Evolutionary conservation across 352 stramenopile species (phyloP).

Genomic region (Globisporangium perplexum): DNA sequence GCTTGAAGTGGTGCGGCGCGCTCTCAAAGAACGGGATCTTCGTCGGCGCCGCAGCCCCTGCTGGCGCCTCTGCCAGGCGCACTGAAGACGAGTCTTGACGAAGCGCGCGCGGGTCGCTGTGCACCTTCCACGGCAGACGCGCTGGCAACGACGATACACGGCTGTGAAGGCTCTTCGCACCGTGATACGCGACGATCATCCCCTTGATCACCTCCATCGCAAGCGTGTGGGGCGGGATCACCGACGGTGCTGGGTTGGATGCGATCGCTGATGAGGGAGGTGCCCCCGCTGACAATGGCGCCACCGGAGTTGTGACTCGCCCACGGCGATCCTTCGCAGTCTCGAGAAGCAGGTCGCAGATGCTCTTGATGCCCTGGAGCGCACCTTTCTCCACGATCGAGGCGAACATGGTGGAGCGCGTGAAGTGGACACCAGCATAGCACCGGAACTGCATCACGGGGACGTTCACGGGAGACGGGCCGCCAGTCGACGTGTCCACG

Average conservation of each 20-base stretch:
- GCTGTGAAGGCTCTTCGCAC: constrained; percentile 20
- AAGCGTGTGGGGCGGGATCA: constrained; percentile 28
- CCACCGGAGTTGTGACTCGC: neutral
- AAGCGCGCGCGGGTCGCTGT: neutral
- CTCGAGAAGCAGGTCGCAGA: constrained; percentile 19
- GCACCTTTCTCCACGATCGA: constrained; percentile 21
- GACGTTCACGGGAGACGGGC: constrained; percentile 9
- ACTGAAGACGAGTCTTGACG: neutral
- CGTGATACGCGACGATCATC: constrained; percentile 31
- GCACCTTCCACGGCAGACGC: constrained; percentile 40
- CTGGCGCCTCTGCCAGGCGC: neutral
- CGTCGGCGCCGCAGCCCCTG: constrained; percentile 11
- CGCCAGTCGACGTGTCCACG: constrained; percentile 11
- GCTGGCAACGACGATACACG: constrained; percentile 27
- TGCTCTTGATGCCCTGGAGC: constrained; percentile 21
- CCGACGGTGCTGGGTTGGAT: neutral
- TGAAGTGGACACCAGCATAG: constrained; percentile 22
- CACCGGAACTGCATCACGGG: constrained; percentile 21
- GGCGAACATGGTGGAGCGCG: constrained; percentile 20
- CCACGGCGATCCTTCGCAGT: constrained; percentile 15
- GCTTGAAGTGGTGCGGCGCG: constrained; percentile 27
- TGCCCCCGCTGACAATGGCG: neutral
- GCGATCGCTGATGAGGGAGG: neutral
- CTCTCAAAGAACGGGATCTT: constrained; percentile 50
- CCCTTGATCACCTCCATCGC: constrained; percentile 50